phyloP scores from a whole-genome alignment of 768 basidiomycete genomes.

The Phlegmacium glaucopus region DNA sequence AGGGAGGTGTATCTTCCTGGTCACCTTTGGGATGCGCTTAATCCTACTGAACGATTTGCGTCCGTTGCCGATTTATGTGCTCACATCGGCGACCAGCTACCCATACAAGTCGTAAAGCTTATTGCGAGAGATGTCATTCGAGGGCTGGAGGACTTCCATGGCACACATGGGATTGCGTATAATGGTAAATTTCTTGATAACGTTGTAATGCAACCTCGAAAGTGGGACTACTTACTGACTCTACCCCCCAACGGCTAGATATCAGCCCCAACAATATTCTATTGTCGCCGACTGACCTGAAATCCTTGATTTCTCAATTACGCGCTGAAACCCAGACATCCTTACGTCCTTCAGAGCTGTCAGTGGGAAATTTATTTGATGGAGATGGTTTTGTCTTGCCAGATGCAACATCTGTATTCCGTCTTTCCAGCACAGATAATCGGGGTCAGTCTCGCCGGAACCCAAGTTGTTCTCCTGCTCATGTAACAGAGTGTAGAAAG shows the following conservation, averaged over 20 bases:
- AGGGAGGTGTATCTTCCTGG: constrained; percentile 4
- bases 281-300: constrained; percentile 10
- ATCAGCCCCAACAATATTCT: constrained; percentile 17
- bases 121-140: constrained; percentile 24
- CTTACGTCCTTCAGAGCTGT: constrained; percentile 7
- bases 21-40: constrained; percentile 13
- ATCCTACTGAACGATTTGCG: constrained; percentile 13
- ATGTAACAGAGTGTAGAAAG: background rate
- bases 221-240: too few relatives aligned
- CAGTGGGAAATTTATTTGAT: background rate
- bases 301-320: constrained; percentile 3
- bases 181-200: constrained; percentile 10
- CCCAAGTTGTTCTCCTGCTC: background rate
- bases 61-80: constrained; percentile 20
- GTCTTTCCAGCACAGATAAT: background rate
- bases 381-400: constrained; percentile 2
- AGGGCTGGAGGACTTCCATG: constrained; percentile 14
- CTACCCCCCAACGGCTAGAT: constrained; percentile 9
- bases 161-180: constrained; percentile 11
- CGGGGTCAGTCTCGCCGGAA: background rate
- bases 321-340: constrained; percentile 8
- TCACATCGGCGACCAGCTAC: constrained; percentile 18
- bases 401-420: constrained; percentile 2
- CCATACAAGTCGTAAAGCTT: constrained; percentile 23
- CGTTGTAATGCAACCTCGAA: background rate